Evolutionary conservation across 208 protist species (phyloP), one percentile per base, ranked within the genome.

Genomic region (Leishmania tropica): DNA sequence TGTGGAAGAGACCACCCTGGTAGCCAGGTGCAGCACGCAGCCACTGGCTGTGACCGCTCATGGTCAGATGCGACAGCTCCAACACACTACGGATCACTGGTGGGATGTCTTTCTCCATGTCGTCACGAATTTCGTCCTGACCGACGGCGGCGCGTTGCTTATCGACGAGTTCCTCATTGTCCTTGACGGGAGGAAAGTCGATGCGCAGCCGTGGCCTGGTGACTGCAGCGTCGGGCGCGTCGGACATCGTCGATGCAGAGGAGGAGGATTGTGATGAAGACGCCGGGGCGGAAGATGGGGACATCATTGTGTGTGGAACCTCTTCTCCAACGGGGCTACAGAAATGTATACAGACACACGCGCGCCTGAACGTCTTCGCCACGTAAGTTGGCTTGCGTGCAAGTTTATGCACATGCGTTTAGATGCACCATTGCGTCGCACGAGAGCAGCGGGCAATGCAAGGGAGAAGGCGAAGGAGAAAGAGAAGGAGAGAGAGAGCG

Each of bases 21-120:
- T 93, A 96, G 10, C 94, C 94, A 5, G 94, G 92, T 17, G 92
- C 67, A 13, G 90, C 94, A 3, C 88, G 87, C 51, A 96, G 88
- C 79, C 83, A 93, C 67, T 95, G 93, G 78, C 92, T 96, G 85
- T 95, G 92, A 17, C 90, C 92, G 70, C 87, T 95, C 91, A 95
- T 90, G 79, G 92, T 94, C 11, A 95, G 83, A 64, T 96, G 91
- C 3, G 92, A 78, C 3, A 96, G 81, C 87, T 96, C 91, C 78
- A 97, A 78, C 21, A 97, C 89, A 80, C 92, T 96, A 53, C 94
- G 91, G 37, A 97, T 92, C 51, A 95, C 88, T 42, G 94, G 94
- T 0, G 94, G 94, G 48, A 93, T 94, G 75, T 95, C 91, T 15
- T 88, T 76, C 73, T 89, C 87, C 80, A 94, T 88, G 78, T 86